These are phyloP conservation scores for Fimicolochytrium jonesii DNA, from an alignment of 192 early-diverging fungal genomes.

Conservation along the genomic window DNA sequence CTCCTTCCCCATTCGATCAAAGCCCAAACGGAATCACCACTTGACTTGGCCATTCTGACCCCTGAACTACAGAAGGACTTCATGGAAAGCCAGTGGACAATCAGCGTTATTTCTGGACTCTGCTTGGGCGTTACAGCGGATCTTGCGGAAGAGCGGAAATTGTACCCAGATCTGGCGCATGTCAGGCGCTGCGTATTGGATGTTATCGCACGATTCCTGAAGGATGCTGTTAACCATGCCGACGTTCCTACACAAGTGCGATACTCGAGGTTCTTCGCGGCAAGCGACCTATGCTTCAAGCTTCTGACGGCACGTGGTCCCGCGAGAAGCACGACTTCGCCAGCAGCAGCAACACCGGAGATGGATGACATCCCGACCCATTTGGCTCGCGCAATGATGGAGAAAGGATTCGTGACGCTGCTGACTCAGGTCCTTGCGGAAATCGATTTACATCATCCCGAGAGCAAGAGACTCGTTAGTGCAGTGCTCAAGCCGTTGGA, in stretches of 20 bases:
- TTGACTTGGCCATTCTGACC: not conserved
- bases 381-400: constrained; percentile 78
- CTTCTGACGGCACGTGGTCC: constrained; percentile 49
- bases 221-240: constrained; percentile 49
- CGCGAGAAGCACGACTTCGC: constrained; percentile 8
- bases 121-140: constrained; percentile 31
- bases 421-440: constrained; percentile 77
- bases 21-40: not conserved
- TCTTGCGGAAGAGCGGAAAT: constrained; percentile 44
- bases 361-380: constrained; percentile 56
- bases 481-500: constrained; percentile 85
- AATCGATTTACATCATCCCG: constrained; percentile 88
- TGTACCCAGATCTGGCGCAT: constrained; percentile 52
- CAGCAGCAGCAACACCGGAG: not conserved
- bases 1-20: constrained; percentile 53
- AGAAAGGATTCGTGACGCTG: constrained; percentile 76
- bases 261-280: constrained; percentile 64
- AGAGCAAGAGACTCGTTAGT: constrained; percentile 67
- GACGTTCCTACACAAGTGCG: constrained; percentile 44
- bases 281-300: constrained; percentile 65
- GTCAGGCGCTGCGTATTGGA: constrained; percentile 68
- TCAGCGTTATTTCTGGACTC: constrained; percentile 30
- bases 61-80: constrained; percentile 5
- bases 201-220: constrained; percentile 55
- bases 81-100: constrained; percentile 37